These are phyloP conservation scores for Sporopachydermia cereana DNA, from an alignment of 1,139 yeast species.

Conservation along the genomic window DNA sequence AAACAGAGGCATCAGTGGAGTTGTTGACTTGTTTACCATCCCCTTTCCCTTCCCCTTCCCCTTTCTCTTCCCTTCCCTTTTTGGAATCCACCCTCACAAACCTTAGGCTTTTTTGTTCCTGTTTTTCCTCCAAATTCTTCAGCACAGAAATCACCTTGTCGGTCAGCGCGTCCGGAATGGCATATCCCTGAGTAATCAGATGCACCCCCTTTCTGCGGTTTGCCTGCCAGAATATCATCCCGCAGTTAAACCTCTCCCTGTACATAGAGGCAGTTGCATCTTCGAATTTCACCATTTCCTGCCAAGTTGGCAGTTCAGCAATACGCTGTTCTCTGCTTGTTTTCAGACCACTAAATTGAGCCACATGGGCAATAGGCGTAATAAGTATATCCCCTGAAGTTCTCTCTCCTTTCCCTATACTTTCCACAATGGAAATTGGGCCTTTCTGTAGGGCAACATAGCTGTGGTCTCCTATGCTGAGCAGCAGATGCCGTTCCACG, in stretches of 20 bases:
- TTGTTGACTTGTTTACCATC: not conserved
- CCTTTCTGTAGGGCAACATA: constrained; percentile 83
- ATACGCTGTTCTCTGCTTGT: constrained; percentile 14
- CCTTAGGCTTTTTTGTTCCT: not conserved
- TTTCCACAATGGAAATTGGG: constrained; percentile 49
- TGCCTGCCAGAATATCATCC: constrained; percentile 50
- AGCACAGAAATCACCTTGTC: constrained; percentile 21
- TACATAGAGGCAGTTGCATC: constrained; percentile 36
- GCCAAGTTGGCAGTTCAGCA: constrained; percentile 26
- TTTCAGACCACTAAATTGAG: constrained; percentile 29
- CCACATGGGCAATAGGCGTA: constrained; percentile 69
- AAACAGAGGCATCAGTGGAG: not conserved
- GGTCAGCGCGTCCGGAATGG: constrained; percentile 36
- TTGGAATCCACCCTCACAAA: constrained; percentile 1
- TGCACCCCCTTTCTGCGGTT: constrained; percentile 48
- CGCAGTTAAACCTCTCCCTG: constrained; percentile 22
- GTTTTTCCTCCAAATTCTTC: not conserved
- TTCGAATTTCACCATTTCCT: constrained; percentile 35
- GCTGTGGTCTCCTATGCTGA: constrained; percentile 54
- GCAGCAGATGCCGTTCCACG: constrained; percentile 69
- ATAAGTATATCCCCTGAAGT: constrained; percentile 78
- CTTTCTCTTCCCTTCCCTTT: not conserved
- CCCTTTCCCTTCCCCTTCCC: not conserved
- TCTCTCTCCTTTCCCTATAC: constrained; percentile 25
- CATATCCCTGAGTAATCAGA: constrained; percentile 52